A percentile compares a stretch with the other conserved stretches of the same genome.
Evolutionary conservation across 1,284 basidiomycete species (phyloP).

Genomic region (Sphaerobolus stellatus): DNA sequence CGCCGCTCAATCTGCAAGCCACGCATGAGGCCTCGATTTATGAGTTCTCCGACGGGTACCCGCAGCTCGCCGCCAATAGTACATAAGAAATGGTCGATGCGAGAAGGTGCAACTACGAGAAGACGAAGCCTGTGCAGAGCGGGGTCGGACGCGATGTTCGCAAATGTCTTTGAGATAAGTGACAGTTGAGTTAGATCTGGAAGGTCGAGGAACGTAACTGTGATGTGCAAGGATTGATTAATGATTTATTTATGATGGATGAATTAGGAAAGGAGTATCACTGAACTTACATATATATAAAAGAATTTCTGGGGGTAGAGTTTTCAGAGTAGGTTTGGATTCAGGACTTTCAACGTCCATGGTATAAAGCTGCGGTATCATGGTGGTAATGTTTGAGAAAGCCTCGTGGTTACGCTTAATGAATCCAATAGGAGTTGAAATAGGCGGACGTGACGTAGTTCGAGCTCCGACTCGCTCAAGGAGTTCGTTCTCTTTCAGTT

Average conservation of each 20-base stretch:
- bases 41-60: conserved; percentile 62
- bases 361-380: too few species aligned
- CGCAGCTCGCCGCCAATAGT: conserved; percentile 53
- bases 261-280: too few species aligned
- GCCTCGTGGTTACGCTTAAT: too few species aligned
- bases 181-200: conserved; percentile 61
- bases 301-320: conserved; percentile 53
- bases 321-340: not conserved
- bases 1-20: conserved; percentile 62
- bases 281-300: conserved; percentile 54
- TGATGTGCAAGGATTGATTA: too few species aligned
- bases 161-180: conserved; percentile 45
- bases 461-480: too few species aligned
- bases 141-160: conserved; percentile 54
- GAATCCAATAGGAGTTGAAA: too few species aligned
- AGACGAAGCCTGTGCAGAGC: conserved; percentile 59
- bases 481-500: too few species aligned
- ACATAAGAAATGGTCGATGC: conserved; percentile 63
- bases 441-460: too few species aligned
- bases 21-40: conserved; percentile 64
- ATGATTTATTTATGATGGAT: too few species aligned
- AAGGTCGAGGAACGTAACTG: conserved; percentile 68
- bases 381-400: too few species aligned
- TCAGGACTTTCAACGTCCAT: too few species aligned
- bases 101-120: conserved; percentile 60